Percentiles rank a stretch among this genome's conserved stretches.
phyloP scores from a whole-genome alignment of 176 grass and related monocot genomes.

The Canna indica region DNA sequence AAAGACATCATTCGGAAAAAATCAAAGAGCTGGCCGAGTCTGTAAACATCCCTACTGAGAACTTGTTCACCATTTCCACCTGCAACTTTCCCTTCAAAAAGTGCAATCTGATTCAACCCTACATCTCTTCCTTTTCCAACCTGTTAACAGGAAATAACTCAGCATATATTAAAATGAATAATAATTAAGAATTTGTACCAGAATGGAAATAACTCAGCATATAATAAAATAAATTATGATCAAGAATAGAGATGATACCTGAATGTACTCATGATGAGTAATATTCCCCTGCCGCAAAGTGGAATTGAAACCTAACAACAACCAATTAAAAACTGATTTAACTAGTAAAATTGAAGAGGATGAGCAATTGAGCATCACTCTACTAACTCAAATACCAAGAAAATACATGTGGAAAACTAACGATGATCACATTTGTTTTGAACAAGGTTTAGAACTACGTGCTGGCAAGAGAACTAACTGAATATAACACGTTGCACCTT shows the following conservation, averaged over 20 bases:
- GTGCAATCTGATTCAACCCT: constrained; percentile 85
- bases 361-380: constrained; percentile 17
- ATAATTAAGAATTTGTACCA: too few relatives aligned
- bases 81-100: constrained; percentile 98
- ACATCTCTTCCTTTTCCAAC: constrained; percentile 95
- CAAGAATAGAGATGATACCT: constrained; percentile 38
- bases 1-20: constrained; percentile 96
- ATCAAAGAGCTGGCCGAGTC: constrained; percentile 92
- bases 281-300: constrained; percentile 79
- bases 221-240: neutral
- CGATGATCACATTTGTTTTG: too few relatives aligned
- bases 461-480: too few relatives aligned
- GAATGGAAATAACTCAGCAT: neutral
- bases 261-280: constrained; percentile 96
- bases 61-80: constrained; percentile 97
- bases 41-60: constrained; percentile 89
- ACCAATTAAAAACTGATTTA: too few relatives aligned
- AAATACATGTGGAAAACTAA: too few relatives aligned
- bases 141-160: constrained; percentile 22
- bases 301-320: constrained; percentile 91
- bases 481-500: too few relatives aligned
- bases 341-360: too few relatives aligned
- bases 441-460: too few relatives aligned
- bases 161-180: too few relatives aligned
- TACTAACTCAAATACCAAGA: too few relatives aligned